phyloP scores from a whole-genome alignment of 2,329 filamentous ascomycete species.

The Thielaviopsis punctulata region DNA sequence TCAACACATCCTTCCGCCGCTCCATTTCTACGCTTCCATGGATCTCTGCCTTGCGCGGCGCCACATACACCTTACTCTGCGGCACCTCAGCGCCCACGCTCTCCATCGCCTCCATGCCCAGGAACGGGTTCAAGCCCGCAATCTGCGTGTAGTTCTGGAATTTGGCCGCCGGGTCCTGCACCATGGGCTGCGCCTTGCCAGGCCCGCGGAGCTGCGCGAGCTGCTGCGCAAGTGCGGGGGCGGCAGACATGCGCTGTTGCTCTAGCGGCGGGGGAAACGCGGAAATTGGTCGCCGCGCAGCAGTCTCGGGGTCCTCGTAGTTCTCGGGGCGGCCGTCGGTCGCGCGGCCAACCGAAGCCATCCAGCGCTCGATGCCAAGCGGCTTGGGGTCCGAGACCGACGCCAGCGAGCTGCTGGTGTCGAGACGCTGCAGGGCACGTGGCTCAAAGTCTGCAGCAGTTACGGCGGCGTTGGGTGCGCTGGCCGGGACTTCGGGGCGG shows the following conservation, averaged over 20 bases:
- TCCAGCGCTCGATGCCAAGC: slow-evolving; percentile 9
- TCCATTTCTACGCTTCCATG: neutral
- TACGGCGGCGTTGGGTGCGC: neutral
- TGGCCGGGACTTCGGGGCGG: neutral
- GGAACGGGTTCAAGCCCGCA: slow-evolving; percentile 11
- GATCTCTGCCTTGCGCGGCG: neutral
- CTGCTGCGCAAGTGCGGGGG: neutral
- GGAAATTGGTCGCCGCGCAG: neutral
- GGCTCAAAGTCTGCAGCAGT: neutral
- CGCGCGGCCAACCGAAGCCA: slow-evolving; percentile 4
- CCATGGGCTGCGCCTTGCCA: slow-evolving; percentile 3
- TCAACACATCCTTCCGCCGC: neutral
- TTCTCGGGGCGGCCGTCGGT: neutral
- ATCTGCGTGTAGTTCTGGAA: slow-evolving; percentile 13
- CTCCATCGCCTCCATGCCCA: neutral
- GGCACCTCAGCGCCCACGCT: neutral
- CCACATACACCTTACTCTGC: neutral
- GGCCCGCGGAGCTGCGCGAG: neutral
- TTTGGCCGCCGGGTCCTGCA: slow-evolving; percentile 12
- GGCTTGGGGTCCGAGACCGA: neutral
- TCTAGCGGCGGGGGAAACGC: neutral
- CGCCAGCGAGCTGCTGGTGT: neutral
- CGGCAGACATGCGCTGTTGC: neutral
- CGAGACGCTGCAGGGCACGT: neutral
- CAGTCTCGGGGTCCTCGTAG: neutral